A percentile compares a stretch with the other conserved stretches of the same genome.
Evolutionary conservation across 2,329 filamentous ascomycete genomes (phyloP).

Genomic region (Fusarium euwallaceae): DNA sequence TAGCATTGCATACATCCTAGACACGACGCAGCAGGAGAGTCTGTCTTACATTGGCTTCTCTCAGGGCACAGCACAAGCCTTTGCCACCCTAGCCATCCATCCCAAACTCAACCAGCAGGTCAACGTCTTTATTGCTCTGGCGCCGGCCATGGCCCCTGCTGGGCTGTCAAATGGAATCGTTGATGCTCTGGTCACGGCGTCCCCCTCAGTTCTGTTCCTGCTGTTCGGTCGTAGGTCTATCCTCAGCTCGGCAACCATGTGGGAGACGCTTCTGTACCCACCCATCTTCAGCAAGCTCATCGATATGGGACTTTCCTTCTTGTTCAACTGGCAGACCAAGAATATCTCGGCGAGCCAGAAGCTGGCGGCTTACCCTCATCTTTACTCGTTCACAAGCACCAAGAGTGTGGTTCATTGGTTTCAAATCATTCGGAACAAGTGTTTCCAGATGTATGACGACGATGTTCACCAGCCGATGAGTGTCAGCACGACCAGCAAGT

Average conservation of each 20-base stretch:
- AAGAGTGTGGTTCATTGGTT: conserved; percentile 99
- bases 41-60: conserved; percentile 98
- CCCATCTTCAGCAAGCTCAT: conserved; percentile 92
- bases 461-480: conserved; percentile 85
- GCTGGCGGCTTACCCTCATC: conserved; percentile 92
- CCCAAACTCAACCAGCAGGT: conserved; percentile 92
- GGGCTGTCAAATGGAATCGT: conserved; percentile 92
- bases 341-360: conserved; percentile 93
- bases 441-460: conserved; percentile 99
- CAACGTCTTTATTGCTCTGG: conserved; percentile 95
- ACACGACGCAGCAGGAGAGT: conserved; percentile 83
- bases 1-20: conserved; percentile 90
- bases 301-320: conserved; percentile 82
- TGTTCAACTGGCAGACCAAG: conserved; percentile 89
- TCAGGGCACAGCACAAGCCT: conserved; percentile 96
- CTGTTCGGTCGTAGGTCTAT: conserved; percentile 94
- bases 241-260: conserved; percentile 93
- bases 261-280: conserved; percentile 95
- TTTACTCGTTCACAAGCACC: conserved; percentile 96
- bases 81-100: conserved; percentile 92
- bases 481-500: conserved; percentile 79
- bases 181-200: conserved; percentile 92
- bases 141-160: conserved; percentile 95
- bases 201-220: conserved; percentile 90
- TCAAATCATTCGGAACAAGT: conserved; percentile 96